Conservation (phyloP, 1,284 basidiomycete species). For the Malassezia sp. region DNA sequence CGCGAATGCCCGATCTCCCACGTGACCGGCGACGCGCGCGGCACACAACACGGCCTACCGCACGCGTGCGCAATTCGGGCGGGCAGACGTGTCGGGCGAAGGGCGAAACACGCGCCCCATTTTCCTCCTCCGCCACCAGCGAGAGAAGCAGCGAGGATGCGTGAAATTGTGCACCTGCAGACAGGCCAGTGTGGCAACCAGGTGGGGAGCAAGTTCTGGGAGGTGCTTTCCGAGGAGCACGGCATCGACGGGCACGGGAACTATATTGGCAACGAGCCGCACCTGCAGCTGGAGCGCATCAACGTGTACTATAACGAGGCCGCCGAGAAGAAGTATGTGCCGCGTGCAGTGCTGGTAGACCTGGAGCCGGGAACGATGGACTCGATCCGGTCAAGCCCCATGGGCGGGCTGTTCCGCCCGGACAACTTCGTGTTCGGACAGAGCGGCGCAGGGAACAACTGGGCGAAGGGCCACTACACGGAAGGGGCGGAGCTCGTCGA, state of each 20-base stretch:
- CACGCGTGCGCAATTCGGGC: constrained; percentile 12
- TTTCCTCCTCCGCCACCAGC: background rate
- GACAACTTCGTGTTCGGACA: constrained; percentile 58
- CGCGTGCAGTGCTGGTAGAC: constrained; percentile 69
- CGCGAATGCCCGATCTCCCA: too few relatives aligned
- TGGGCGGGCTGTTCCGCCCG: constrained; percentile 53
- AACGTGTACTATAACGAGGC: constrained; percentile 47
- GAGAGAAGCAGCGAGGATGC: constrained; percentile 11
- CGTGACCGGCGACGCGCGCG: constrained; percentile 11
- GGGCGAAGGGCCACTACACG: constrained; percentile 53
- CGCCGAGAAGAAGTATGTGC: constrained; percentile 65
- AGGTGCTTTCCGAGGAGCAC: constrained; percentile 90
- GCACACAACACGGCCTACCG: constrained; percentile 1
- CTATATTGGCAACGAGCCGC: constrained; percentile 83
- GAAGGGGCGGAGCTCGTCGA: constrained; percentile 53
- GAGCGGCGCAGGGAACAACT: constrained; percentile 55
- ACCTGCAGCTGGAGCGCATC: constrained; percentile 94
- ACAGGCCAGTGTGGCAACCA: constrained; percentile 48
- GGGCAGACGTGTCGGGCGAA: background rate
- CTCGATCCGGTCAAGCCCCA: constrained; percentile 63
- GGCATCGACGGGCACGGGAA: constrained; percentile 77
- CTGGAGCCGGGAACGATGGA: constrained; percentile 97
- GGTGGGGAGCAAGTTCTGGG: constrained; percentile 85
- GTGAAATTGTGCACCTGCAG: constrained; percentile 40
- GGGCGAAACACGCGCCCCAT: background rate